Percentiles rank a stretch among this genome's conserved stretches.
Conservation (phyloP, 768 basidiomycete genomes). For the Tylopilus plumbeoviolaceoides region DNA sequence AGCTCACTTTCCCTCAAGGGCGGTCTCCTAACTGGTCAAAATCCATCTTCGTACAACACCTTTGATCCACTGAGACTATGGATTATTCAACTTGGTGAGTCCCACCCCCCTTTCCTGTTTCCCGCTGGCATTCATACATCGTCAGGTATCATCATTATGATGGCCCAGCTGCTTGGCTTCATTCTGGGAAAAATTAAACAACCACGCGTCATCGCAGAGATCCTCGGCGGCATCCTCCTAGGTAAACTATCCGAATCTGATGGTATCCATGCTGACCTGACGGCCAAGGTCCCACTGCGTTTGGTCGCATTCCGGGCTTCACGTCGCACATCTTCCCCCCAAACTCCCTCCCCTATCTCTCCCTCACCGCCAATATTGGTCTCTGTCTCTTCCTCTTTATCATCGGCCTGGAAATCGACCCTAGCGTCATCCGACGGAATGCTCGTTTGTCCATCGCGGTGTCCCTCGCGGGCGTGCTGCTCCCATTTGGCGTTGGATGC, state of each 20-base stretch:
- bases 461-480: constrained; percentile 72
- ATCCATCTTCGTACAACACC: constrained; percentile 60
- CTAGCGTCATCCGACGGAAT: constrained; percentile 72
- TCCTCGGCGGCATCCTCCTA: constrained; percentile 85
- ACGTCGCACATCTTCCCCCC: constrained; percentile 80
- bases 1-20: constrained; percentile 41
- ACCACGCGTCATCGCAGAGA: constrained; percentile 91
- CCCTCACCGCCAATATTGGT: constrained; percentile 86
- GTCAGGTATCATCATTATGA: constrained; percentile 71
- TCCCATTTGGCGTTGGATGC: constrained; percentile 88
- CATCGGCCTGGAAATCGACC: constrained; percentile 90
- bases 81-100: constrained; percentile 71
- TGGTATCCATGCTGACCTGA: constrained; percentile 49
- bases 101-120: background rate
- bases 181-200: constrained; percentile 69
- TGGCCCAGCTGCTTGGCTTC: constrained; percentile 71
- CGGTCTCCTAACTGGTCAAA: constrained; percentile 72
- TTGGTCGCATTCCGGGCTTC: constrained; percentile 87
- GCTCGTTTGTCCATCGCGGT: constrained; percentile 62
- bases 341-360: constrained; percentile 68
- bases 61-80: constrained; percentile 71
- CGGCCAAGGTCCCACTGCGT: constrained; percentile 42
- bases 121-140: constrained; percentile 1
- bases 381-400: constrained; percentile 88
- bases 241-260: constrained; percentile 42